Evolutionary conservation across 345 rosid species (phyloP).

Genomic region (Murraya koenigii): DNA sequence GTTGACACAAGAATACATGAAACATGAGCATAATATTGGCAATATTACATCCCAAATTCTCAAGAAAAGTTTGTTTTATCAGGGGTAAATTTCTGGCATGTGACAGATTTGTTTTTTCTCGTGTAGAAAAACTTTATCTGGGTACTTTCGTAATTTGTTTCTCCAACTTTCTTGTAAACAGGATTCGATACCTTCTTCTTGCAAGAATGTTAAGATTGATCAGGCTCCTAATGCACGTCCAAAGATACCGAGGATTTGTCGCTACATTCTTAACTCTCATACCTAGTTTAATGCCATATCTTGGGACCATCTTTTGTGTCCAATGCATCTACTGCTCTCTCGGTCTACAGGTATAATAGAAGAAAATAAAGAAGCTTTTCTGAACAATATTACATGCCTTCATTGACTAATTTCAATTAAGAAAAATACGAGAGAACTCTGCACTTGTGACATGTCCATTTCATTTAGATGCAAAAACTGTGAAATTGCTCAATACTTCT

Average conservation of each 20-base stretch:
- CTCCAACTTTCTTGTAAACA: slow-evolving; percentile 30
- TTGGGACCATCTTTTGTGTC: slow-evolving; percentile 84
- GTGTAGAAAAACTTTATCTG: not conserved
- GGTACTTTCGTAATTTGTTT: slow-evolving; percentile 9
- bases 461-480: not conserved
- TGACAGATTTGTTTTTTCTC: not conserved
- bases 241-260: slow-evolving; percentile 74
- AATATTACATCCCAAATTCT: not conserved
- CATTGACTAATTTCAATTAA: slow-evolving; percentile 3
- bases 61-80: not conserved
- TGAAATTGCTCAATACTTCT: not conserved
- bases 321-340: slow-evolving; percentile 89
- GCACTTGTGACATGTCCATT: not conserved
- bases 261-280: slow-evolving; percentile 86
- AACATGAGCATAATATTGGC: not conserved
- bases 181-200: slow-evolving; percentile 98
- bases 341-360: slow-evolving; percentile 72
- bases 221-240: slow-evolving; percentile 80
- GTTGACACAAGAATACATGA: not conserved
- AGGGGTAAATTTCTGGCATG: not conserved
- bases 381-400: not conserved
- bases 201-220: slow-evolving; percentile 92
- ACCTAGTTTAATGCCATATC: slow-evolving; percentile 95
- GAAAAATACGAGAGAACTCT: not conserved
- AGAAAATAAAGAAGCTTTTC: not conserved